Evolutionary conservation across 73 alveolate species (phyloP).

Genomic region (Paramecium octaurelia): DNA sequence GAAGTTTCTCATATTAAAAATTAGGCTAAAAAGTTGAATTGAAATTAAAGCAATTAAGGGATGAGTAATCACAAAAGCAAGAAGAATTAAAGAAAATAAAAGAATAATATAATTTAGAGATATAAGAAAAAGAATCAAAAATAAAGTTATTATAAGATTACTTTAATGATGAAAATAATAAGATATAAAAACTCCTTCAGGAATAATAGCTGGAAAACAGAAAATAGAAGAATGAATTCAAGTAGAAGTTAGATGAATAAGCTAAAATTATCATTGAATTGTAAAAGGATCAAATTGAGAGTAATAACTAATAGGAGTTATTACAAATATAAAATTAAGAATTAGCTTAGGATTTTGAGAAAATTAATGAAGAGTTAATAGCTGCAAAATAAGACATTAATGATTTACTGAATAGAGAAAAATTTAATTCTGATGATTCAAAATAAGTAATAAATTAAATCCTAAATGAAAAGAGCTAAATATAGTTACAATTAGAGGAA

Average conservation of each 20-base stretch:
- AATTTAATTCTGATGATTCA: neutral
- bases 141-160: neutral
- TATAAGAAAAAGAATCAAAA: neutral
- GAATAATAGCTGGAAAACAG: neutral
- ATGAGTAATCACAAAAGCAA: neutral
- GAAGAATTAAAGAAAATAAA: neutral
- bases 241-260: neutral
- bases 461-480: neutral
- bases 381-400: neutral
- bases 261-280: neutral
- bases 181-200: neutral
- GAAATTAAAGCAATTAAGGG: neutral
- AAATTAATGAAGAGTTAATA: neutral
- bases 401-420: neutral
- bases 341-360: neutral
- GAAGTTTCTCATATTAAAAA: neutral
- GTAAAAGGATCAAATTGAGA: neutral
- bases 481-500: neutral
- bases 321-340: neutral
- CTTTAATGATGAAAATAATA: neutral
- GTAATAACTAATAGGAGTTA: neutral
- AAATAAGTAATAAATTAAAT: neutral
- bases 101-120: neutral
- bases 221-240: neutral
- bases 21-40: neutral